A percentile compares a stretch with the other conserved stretches of the same genome.
These are phyloP conservation scores for Nemania sp. DNA, from an alignment of 2,329 filamentous ascomycete species.

Conservation along the genomic window DNA sequence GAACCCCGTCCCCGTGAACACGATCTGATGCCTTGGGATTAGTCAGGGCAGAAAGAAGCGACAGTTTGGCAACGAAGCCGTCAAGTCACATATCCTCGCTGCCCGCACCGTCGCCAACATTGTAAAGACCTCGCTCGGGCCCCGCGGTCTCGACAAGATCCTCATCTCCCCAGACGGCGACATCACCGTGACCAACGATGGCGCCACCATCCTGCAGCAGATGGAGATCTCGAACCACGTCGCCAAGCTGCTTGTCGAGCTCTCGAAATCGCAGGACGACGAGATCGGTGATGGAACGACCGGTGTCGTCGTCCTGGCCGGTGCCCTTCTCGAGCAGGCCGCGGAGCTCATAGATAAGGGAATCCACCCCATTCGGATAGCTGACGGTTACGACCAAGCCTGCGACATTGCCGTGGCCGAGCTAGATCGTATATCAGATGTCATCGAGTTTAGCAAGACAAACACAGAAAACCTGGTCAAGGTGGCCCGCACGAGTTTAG, in stretches of 20 bases:
- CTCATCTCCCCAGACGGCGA: conserved; percentile 98
- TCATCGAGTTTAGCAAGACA: conserved; percentile 80
- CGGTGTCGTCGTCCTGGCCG: conserved; percentile 93
- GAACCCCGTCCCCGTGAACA: not conserved
- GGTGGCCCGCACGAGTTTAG: conserved; percentile 93
- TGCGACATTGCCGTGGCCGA: conserved; percentile 95
- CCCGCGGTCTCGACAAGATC: conserved; percentile 97
- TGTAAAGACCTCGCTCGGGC: conserved; percentile 94
- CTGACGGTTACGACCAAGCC: conserved; percentile 95
- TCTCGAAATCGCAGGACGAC: conserved; percentile 98
- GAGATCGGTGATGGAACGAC: conserved; percentile 99
- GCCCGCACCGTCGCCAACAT: conserved; percentile 96
- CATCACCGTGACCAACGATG: conserved; percentile 99
- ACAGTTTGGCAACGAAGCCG: conserved; percentile 93
- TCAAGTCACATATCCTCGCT: conserved; percentile 97
- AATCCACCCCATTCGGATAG: conserved; percentile 98
- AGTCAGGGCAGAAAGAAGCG: conserved; percentile 98
- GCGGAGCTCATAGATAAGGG: conserved; percentile 99
- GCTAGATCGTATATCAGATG: conserved; percentile 90
- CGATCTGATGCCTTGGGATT: conserved; percentile 29
- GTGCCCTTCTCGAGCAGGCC: conserved; percentile 92
- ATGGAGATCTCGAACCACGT: conserved; percentile 99
- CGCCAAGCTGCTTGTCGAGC: conserved; percentile 92
- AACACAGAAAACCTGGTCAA: conserved; percentile 86
- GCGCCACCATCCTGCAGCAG: conserved; percentile 93